Evolutionary conservation across 345 rosid species (phyloP).

Genomic region (Punica granatum): DNA sequence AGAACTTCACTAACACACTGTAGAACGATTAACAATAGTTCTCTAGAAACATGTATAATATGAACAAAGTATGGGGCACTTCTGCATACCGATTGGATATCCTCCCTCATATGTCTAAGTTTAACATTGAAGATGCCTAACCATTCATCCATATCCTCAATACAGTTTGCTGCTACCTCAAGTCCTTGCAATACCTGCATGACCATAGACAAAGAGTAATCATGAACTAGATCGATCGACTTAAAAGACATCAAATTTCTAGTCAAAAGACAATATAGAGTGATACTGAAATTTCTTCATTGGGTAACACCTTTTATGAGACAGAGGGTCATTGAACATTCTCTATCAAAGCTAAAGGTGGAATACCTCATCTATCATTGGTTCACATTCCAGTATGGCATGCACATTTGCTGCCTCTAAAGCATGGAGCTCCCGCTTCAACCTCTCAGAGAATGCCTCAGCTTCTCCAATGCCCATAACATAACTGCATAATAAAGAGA

Average conservation of each 20-base stretch:
- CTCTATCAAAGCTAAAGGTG: neutral
- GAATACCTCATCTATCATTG: constrained; percentile 77
- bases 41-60: neutral
- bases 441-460: constrained; percentile 96
- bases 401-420: constrained; percentile 99
- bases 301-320: neutral
- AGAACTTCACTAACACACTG: neutral
- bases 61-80: neutral
- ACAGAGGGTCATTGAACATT: neutral
- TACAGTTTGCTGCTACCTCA: constrained; percentile 85
- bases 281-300: neutral
- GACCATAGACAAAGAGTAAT: neutral
- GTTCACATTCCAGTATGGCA: constrained; percentile 97
- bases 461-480: constrained; percentile 99
- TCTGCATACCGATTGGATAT: constrained; percentile 73
- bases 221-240: neutral
- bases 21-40: neutral
- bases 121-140: constrained; percentile 91
- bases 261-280: neutral
- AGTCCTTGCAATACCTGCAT: constrained; percentile 90
- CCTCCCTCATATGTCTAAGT: constrained; percentile 99
- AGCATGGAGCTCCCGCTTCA: constrained; percentile 96
- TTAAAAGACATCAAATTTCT: neutral
- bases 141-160: constrained; percentile 99
- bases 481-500: constrained; percentile 24